These are phyloP conservation scores for Chalara sp. DNA, from an alignment of 2,329 filamentous ascomycete species.

Conservation along the genomic window DNA sequence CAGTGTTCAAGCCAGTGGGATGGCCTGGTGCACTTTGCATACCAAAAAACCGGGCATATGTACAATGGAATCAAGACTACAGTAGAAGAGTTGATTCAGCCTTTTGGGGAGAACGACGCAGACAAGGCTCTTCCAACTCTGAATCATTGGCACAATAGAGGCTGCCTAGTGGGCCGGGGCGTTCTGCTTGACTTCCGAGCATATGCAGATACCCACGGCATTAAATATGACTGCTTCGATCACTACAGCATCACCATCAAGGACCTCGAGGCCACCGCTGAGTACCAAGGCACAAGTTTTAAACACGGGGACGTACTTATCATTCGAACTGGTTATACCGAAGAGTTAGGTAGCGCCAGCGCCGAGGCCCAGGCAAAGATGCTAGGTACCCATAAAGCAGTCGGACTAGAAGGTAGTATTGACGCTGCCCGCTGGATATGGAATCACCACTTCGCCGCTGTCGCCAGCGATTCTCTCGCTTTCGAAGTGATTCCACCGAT, in stretches of 20 bases:
- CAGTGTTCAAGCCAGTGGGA: slow-evolving; percentile 41
- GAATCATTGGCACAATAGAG: slow-evolving; percentile 18
- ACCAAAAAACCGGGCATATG: slow-evolving; percentile 19
- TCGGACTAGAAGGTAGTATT: slow-evolving; percentile 13
- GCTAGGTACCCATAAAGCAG: slow-evolving; percentile 8
- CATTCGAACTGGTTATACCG: slow-evolving; percentile 40
- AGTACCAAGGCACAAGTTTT: slow-evolving; percentile 37
- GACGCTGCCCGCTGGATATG: slow-evolving; percentile 23
- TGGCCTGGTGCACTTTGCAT: slow-evolving; percentile 28
- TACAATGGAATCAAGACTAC: slow-evolving; percentile 26
- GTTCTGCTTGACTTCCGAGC: slow-evolving; percentile 45
- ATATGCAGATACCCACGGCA: slow-evolving; percentile 25
- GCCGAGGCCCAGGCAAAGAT: slow-evolving; percentile 7
- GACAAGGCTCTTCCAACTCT: slow-evolving; percentile 17
- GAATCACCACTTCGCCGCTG: slow-evolving; percentile 23
- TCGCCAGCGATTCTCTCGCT: slow-evolving; percentile 20
- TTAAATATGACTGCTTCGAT: slow-evolving; percentile 31
- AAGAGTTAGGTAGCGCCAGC: slow-evolving; percentile 23
- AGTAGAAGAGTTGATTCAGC: slow-evolving; percentile 13
- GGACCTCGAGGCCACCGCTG: slow-evolving; percentile 36
- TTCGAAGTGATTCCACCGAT: slow-evolving; percentile 24
- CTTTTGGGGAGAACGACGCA: slow-evolving; percentile 27
- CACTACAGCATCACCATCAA: slow-evolving; percentile 28
- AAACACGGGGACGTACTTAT: slow-evolving; percentile 43
- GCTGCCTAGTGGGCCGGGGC: slow-evolving; percentile 48